Evolutionary conservation across 805 yeast species (phyloP), one percentile per base, ranked within the genome.

Genomic region (Saturnispora ahearnii): DNA sequence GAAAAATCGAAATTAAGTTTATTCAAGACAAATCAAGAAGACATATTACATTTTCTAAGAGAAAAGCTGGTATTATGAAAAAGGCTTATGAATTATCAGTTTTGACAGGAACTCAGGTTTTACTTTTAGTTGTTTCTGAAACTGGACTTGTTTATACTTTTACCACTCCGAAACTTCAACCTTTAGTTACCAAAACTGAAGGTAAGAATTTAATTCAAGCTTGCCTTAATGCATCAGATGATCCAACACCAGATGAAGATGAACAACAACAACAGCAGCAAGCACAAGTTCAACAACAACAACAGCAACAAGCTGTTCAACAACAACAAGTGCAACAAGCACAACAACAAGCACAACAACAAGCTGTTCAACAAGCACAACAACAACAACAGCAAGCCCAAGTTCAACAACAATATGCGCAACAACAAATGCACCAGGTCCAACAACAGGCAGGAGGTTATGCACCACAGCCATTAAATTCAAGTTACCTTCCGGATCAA

Each of bases 21-120:
- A 93, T 93, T 62, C 96, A 91, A 72, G 97, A 93, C 69, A 93
- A 93, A 72, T 87, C 96, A 21, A 82, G 99, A 67, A 87, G 99
- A 63, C 99, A 93, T 70, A 95, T 93, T 60, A 93, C 99, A 30
- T 93, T 93, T 63, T 88, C 97, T 48, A 93, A 93, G 73, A 85
- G 99, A 71, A 91, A 91, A 71, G 98, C 96, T 43, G 99, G 99
- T 59, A 91, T 93, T 62, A 93, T 93, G 99, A 93, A 93, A 73
- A 93, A 93, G 73, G 99, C 99, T n/a, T 93, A 91, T 70, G 99
- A 93, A 67, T 76, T 93, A 56, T 85, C 96, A 21, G 98, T 93
- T 48, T 77, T 93, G 60, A 93, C 99, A 12, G 99, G 99, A 51
- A 93, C 99, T 31, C 99, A 93, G 69, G 98, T 93, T 29, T 76